These are phyloP conservation scores for Gomphus bonarii DNA, from an alignment of 1,284 basidiomycete species.

Conservation along the genomic window DNA sequence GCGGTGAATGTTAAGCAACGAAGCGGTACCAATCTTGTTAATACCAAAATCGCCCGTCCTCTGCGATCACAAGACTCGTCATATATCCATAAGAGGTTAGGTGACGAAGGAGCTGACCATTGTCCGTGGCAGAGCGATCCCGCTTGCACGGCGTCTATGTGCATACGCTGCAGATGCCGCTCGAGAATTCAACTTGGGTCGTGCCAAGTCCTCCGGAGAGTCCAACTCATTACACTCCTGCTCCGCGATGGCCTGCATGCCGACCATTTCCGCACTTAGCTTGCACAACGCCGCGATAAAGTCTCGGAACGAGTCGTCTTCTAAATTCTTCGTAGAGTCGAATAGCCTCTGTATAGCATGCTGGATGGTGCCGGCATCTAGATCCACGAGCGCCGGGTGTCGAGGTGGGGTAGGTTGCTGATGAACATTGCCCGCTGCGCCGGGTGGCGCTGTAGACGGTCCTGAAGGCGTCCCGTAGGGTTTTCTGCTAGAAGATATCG, in stretches of 20 bases:
- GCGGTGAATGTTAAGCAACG: constrained; percentile 75
- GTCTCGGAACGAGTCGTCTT: constrained; percentile 72
- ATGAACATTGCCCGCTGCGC: not conserved
- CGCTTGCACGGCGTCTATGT: constrained; percentile 71
- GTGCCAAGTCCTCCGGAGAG: not conserved
- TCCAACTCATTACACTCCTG: constrained; percentile 27
- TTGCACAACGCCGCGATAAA: constrained; percentile 80
- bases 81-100: not conserved
- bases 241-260: constrained; percentile 48
- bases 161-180: constrained; percentile 24
- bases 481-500: constrained; percentile 15
- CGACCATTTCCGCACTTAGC: constrained; percentile 83
- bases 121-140: constrained; percentile 70
- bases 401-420: constrained; percentile 18
- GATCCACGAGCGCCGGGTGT: constrained; percentile 47
- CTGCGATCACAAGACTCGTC: constrained; percentile 25
- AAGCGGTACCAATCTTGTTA: constrained; percentile 71
- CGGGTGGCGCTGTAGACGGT: not conserved
- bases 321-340: constrained; percentile 73
- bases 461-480: not conserved
- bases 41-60: constrained; percentile 81
- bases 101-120: constrained; percentile 37
- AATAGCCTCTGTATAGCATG: constrained; percentile 71
- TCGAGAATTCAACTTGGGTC: constrained; percentile 27
- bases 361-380: constrained; percentile 68